phyloP scores from a whole-genome alignment of 2,329 filamentous ascomycete species.

The Knufia fluminis region DNA sequence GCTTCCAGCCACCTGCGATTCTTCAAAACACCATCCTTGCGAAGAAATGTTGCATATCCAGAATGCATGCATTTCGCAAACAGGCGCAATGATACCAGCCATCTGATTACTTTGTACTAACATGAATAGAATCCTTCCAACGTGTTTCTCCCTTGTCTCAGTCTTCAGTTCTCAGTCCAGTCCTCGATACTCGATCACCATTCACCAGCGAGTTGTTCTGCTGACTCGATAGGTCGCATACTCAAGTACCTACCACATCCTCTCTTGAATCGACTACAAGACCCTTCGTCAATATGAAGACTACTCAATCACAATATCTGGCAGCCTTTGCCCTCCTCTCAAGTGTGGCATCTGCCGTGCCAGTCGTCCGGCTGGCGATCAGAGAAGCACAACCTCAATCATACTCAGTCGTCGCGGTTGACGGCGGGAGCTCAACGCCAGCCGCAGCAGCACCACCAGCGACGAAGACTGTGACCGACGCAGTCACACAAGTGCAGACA shows the following conservation, averaged over 20 bases:
- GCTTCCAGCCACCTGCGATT: slow-evolving; percentile 6
- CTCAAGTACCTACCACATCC: background rate
- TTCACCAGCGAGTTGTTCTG: background rate
- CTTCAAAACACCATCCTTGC: background rate
- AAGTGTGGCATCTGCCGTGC: background rate
- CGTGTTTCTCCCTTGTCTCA: background rate
- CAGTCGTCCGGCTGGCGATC: slow-evolving; percentile 6
- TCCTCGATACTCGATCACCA: background rate
- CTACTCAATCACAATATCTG: slow-evolving; percentile 8
- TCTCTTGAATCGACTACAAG: background rate
- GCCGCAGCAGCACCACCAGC: slow-evolving; percentile 13
- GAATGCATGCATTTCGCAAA: background rate
- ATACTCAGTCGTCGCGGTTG: slow-evolving; percentile 29
- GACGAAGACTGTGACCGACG: slow-evolving; percentile 21
- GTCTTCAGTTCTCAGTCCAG: too few relatives aligned
- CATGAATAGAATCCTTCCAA: slow-evolving; percentile 4
- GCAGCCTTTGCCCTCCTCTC: slow-evolving; percentile 12
- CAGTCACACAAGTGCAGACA: slow-evolving; percentile 20
- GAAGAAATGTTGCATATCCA: background rate
- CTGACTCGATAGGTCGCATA: background rate
- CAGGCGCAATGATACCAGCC: slow-evolving; percentile 1
- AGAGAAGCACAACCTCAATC: slow-evolving; percentile 17
- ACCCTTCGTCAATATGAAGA: slow-evolving; percentile 9
- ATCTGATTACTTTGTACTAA: background rate
- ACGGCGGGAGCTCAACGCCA: slow-evolving; percentile 23